These are phyloP conservation scores for Neurospora sp. DNA, from an alignment of 495 filamentous ascomycete genomes.

Conservation along the genomic window DNA sequence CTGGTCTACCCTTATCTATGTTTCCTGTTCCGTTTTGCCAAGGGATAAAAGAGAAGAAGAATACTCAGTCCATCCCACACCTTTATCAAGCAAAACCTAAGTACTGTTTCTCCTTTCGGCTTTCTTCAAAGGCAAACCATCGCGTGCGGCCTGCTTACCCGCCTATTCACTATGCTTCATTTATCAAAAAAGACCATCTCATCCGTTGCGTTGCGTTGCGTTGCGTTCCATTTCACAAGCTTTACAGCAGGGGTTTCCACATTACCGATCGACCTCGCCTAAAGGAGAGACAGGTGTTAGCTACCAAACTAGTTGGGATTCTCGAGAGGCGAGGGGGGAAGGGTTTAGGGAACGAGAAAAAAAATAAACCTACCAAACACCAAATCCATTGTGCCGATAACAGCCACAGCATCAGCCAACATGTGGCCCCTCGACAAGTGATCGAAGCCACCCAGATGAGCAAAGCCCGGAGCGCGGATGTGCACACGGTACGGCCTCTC, in stretches of 20 bases:
- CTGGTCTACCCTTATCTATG: neutral
- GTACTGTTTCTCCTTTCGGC: neutral
- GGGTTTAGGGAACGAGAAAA: neutral
- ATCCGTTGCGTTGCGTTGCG: neutral
- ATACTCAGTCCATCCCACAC: neutral
- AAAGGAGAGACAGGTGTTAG: neutral
- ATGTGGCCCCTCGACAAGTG: constrained; percentile 86
- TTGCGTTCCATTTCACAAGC: neutral
- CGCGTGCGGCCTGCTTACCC: neutral
- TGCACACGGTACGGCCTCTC: constrained; percentile 97
- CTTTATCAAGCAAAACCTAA: neutral
- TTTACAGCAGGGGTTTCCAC: neutral
- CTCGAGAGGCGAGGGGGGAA: neutral
- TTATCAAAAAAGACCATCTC: neutral
- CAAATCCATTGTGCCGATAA: constrained; percentile 93
- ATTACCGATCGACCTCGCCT: constrained; percentile 44
- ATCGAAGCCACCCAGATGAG: constrained; percentile 90
- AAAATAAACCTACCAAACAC: constrained; percentile 41
- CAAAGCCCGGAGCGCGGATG: constrained; percentile 94
- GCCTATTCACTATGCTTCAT: neutral
- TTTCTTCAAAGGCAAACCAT: neutral
- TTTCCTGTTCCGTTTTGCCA: neutral
- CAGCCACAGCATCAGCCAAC: constrained; percentile 91
- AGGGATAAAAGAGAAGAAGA: neutral
- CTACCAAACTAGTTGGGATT: constrained; percentile 4